Base-by-base conservation (phyloP, 495 filamentous ascomycete species). In the Lophiostoma macrostomum region DNA sequence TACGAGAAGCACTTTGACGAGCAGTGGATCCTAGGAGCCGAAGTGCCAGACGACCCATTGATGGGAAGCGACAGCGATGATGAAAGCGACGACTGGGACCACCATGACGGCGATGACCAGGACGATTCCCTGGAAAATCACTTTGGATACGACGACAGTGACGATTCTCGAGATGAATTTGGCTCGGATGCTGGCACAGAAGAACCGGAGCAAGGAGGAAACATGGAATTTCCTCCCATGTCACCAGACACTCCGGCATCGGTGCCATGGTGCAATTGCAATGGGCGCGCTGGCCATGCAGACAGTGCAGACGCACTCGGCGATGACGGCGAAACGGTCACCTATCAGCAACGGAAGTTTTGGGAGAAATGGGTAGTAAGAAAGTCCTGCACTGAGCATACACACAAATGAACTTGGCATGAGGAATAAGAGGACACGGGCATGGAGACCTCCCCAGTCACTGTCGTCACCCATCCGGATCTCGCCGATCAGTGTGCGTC, bases 291-390 rank as follows among this genome's bases (percentile, higher is more conserved):
- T 10, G 56, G 61, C 13, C 63, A 70, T 30, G 53, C 59, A 0
- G 60, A 67, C 37, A 62, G 34, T 34, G 69, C 66, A 2, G 76
- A 80, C 20, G 74, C 80, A 5, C 61, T 87, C 11, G 76, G 75
- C 4, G 84, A 88, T 54, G 74, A 84, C 53, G 82, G 81, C 0
- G 40, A 69, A 0, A 45, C 53, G 31, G 81, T 85, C 1, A 68
- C 58, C n/a, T 71, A 75, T 35, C 60, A 70, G 3, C 76, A 84
- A 58, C 70, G 77, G 40, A 74, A 76, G 50, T 64, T 78, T 45
- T 88, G 84, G 84, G 79, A 85, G 67, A 73, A 75, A 37, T 88
- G 84, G 84, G 81, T 70, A 1, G 60, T 65, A 14, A 18, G 65
- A 28, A 39, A 60, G 36, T 32, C 57, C 22, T 70, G 69, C 59